Conservation (phyloP, 495 filamentous ascomycete species). For the Parathielavia hyrcaniae region DNA sequence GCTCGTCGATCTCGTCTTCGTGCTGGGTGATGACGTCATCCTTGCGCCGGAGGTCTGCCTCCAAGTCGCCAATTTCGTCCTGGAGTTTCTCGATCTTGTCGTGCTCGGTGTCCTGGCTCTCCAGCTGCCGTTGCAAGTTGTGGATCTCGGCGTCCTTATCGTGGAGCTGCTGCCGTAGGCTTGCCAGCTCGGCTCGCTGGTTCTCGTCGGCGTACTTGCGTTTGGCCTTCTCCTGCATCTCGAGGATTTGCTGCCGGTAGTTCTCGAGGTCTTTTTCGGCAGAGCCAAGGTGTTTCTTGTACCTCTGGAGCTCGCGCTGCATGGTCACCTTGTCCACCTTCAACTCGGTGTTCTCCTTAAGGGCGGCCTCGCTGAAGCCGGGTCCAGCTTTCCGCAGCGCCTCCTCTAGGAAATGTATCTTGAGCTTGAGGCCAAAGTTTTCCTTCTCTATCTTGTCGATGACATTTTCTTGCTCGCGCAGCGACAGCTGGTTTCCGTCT, state of each 20-base stretch:
- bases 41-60: conserved; percentile 51
- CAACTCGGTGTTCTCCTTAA: conserved; percentile 91
- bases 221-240: conserved; percentile 72
- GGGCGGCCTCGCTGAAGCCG: conserved; percentile 73
- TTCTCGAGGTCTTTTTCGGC: conserved; percentile 76
- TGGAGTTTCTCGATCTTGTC: conserved; percentile 48
- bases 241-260: conserved; percentile 69
- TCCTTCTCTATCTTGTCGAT: conserved; percentile 95
- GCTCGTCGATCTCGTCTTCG: conserved; percentile 40
- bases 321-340: conserved; percentile 86
- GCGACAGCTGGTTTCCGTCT: conserved; percentile 77
- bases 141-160: conserved; percentile 52
- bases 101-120: conserved; percentile 41
- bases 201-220: conserved; percentile 61
- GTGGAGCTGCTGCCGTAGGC: conserved; percentile 46
- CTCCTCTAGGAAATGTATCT: conserved; percentile 75
- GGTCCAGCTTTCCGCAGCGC: conserved; percentile 77
- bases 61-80: conserved; percentile 55
- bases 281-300: conserved; percentile 67
- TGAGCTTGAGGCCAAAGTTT: conserved; percentile 73
- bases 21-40: conserved; percentile 42
- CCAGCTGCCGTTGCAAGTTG: conserved; percentile 44
- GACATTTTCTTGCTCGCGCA: conserved; percentile 90
- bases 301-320: conserved; percentile 74
- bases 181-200: conserved; percentile 54